Percentiles rank a stretch among this genome's conserved stretches.
Evolutionary conservation across 1,139 yeast species (phyloP).

Genomic region (Arxiozyma heterogenica): DNA sequence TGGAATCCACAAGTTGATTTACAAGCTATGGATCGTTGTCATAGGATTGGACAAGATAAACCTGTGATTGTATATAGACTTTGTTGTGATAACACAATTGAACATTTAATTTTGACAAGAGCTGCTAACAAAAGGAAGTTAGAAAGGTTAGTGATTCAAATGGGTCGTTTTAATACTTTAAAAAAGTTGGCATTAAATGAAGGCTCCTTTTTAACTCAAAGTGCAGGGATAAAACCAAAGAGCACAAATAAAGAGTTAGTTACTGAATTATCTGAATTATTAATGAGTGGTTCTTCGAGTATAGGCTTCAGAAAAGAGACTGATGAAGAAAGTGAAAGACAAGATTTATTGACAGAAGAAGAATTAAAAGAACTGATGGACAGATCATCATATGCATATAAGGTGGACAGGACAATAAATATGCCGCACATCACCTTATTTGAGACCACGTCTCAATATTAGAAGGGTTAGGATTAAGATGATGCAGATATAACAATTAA

Average conservation of each 20-base stretch:
- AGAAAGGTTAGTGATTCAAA: conserved; percentile 74
- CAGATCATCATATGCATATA: conserved; percentile 42
- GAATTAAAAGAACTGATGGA: conserved; percentile 51
- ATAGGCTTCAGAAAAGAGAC: conserved; percentile 20
- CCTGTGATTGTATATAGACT: conserved; percentile 79
- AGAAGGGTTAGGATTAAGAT: not conserved
- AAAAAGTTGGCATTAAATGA: conserved; percentile 33
- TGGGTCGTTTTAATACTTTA: conserved; percentile 66
- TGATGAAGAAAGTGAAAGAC: conserved; percentile 13
- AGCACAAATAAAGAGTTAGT: conserved; percentile 25
- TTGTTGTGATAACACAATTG: conserved; percentile 69
- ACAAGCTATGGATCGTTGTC: conserved; percentile 94
- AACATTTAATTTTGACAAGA: conserved; percentile 65
- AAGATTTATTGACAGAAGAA: conserved; percentile 24
- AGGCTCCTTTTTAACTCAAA: conserved; percentile 22
- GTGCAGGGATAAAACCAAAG: conserved; percentile 12
- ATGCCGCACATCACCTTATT: conserved; percentile 27
- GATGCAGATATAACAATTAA: not conserved
- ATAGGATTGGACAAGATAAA: conserved; percentile 78
- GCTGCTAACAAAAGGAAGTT: conserved; percentile 73
- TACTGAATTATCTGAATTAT: conserved; percentile 25
- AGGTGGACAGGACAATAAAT: conserved; percentile 15
- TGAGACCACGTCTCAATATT: conserved; percentile 21
- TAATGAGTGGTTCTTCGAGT: conserved; percentile 25
- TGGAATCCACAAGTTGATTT: conserved; percentile 97